phyloP scores from a whole-genome alignment of 164 flowering plant genomes.

The Saururus chinensis region DNA sequence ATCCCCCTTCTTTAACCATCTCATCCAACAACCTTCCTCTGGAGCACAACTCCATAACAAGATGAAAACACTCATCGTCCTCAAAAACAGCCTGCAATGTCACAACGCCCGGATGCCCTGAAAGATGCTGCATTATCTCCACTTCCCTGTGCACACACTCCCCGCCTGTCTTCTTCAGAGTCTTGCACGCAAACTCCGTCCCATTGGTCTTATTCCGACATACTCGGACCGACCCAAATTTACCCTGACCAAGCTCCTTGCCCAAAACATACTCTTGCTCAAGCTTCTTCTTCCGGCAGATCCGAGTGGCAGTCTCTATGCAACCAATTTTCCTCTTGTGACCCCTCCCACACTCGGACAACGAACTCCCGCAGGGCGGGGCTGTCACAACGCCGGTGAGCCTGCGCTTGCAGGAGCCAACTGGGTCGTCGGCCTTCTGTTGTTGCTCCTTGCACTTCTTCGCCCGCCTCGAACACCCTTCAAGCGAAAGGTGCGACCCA shows the following conservation, averaged over 20 bases:
- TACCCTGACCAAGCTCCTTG: constrained; percentile 61
- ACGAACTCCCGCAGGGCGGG: constrained; percentile 57
- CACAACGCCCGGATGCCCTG: constrained; percentile 87
- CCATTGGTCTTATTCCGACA: constrained; percentile 48
- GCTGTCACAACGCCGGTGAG: constrained; percentile 64
- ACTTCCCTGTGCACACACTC: constrained; percentile 90
- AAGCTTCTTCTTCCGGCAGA: constrained; percentile 78
- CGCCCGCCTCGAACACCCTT: constrained; percentile 46
- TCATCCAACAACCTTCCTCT: constrained; percentile 80
- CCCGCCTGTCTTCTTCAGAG: constrained; percentile 34
- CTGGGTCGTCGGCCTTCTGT: constrained; percentile 17
- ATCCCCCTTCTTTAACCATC: constrained; percentile 52
- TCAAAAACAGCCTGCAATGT: constrained; percentile 81
- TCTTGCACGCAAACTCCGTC: constrained; percentile 64
- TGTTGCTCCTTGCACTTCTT: constrained; percentile 57
- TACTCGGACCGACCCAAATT: constrained; percentile 76
- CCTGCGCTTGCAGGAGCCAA: constrained; percentile 38
- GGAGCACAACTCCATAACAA: constrained; percentile 92
- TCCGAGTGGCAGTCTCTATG: constrained; percentile 59
- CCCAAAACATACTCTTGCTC: constrained; percentile 60
- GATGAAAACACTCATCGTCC: constrained; percentile 66
- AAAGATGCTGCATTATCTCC: constrained; percentile 97
- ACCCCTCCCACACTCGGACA: constrained; percentile 56
- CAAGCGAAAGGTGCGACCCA: constrained; percentile 56
- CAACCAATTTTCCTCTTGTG: constrained; percentile 95